These are phyloP conservation scores for Neocallimastix lanati DNA, from an alignment of 192 early-diverging fungal species.

Conservation along the genomic window DNA sequence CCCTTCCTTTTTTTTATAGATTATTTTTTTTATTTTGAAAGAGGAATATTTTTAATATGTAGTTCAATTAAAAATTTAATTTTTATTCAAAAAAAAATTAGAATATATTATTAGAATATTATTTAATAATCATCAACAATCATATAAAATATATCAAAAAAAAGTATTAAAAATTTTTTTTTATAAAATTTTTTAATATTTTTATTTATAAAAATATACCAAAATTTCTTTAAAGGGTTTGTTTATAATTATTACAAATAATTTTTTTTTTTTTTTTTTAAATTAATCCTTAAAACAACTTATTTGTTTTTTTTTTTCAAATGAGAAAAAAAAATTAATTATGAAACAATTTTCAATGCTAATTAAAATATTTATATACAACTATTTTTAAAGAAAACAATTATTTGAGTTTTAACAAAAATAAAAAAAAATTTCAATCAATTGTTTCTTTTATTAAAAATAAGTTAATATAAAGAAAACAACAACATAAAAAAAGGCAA, in stretches of 20 bases:
- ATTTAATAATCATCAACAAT: neutral
- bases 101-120: neutral
- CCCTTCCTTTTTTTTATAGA: neutral
- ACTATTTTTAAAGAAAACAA: neutral
- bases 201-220: neutral
- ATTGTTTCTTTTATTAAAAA: neutral
- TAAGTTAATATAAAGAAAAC: no score
- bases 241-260: no score
- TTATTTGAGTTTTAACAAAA: neutral
- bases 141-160: neutral
- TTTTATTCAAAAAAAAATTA: neutral
- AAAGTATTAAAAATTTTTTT: neutral
- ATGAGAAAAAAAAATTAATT: no score
- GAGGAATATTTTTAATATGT: neutral
- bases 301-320: neutral
- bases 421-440: neutral
- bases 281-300: neutral
- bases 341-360: no score
- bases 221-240: neutral
- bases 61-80: neutral
- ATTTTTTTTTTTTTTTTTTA: no score
- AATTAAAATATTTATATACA: neutral
- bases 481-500: neutral
- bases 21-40: neutral
- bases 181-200: neutral